A percentile compares a stretch with the other conserved stretches of the same genome.
Evolutionary conservation across 352 stramenopile genomes (phyloP).

Genomic region (Phytophthora pisi): DNA sequence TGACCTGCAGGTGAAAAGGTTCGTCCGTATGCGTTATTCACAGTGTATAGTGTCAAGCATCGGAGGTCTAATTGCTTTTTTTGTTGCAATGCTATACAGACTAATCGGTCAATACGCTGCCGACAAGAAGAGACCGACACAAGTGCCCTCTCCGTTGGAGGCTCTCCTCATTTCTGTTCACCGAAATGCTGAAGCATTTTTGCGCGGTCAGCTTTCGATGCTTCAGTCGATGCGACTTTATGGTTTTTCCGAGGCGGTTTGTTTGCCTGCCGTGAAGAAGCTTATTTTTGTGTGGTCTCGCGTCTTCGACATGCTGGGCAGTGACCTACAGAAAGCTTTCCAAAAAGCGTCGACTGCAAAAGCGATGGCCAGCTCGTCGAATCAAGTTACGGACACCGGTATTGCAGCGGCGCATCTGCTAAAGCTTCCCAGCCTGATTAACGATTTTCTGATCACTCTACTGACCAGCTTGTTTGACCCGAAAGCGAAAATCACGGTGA

Average conservation of each 20-base stretch:
- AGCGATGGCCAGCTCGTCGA: slow-evolving; percentile 29
- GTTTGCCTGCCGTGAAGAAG: slow-evolving; percentile 74
- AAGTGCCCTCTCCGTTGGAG: slow-evolving; percentile 63
- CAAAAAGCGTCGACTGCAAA: slow-evolving; percentile 33
- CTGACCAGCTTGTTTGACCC: slow-evolving; percentile 56
- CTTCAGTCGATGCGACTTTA: slow-evolving; percentile 73
- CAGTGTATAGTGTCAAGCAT: neutral
- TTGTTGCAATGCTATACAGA: slow-evolving; percentile 26
- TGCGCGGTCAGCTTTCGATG: slow-evolving; percentile 71
- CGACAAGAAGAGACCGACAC: slow-evolving; percentile 50
- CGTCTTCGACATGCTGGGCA: slow-evolving; percentile 66
- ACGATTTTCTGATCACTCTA: slow-evolving; percentile 69
- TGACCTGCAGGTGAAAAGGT: slow-evolving; percentile 78
- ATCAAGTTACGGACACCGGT: slow-evolving; percentile 38
- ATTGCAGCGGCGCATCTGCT: slow-evolving; percentile 46
- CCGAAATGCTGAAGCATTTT: slow-evolving; percentile 73
- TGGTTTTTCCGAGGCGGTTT: slow-evolving; percentile 57
- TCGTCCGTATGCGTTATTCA: slow-evolving; percentile 2
- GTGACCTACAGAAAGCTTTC: slow-evolving; percentile 37
- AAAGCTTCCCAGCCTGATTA: slow-evolving; percentile 74
- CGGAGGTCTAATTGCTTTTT: neutral
- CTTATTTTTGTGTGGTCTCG: slow-evolving; percentile 78
- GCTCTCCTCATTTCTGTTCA: slow-evolving; percentile 70
- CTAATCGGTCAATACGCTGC: slow-evolving; percentile 59
- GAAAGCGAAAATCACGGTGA: slow-evolving; percentile 14